These are phyloP conservation scores for Dryas drummondii DNA, from an alignment of 306 rosid species.

Conservation along the genomic window DNA sequence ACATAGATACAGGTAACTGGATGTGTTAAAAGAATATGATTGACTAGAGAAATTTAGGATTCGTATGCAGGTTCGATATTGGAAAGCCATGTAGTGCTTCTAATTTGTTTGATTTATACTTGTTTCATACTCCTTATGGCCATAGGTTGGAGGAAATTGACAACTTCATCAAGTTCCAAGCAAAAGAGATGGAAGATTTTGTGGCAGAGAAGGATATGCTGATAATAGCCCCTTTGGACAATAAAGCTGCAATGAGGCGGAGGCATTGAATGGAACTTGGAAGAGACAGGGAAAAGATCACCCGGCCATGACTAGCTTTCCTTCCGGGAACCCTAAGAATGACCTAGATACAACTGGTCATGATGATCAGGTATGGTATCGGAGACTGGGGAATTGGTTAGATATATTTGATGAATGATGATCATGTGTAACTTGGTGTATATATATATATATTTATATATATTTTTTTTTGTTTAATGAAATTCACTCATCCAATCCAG, in stretches of 20 bases:
- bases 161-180: conserved; percentile 58
- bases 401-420: too few relatives aligned
- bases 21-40: background rate
- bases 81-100: background rate
- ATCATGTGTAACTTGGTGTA: too few relatives aligned
- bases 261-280: conserved; percentile 35
- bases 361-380: too few relatives aligned
- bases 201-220: conserved; percentile 51
- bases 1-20: conserved; percentile 43
- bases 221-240: conserved; percentile 38
- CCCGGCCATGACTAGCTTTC: too few relatives aligned
- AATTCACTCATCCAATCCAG: too few relatives aligned
- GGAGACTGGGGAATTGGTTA: too few relatives aligned
- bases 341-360: too few relatives aligned
- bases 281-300: too few relatives aligned
- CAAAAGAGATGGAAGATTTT: conserved; percentile 57
- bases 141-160: conserved; percentile 50
- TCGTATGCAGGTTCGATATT: background rate
- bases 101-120: background rate
- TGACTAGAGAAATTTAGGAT: background rate
- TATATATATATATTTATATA: too few relatives aligned
- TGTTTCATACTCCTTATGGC: conserved; percentile 15
- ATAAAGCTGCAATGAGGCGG: conserved; percentile 43
- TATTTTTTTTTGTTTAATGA: too few relatives aligned
- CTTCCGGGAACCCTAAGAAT: too few relatives aligned